Percentiles rank a stretch among this genome's conserved stretches.
These are phyloP conservation scores for Brasenia schreberi DNA, from an alignment of 164 flowering plant species.

Conservation along the genomic window DNA sequence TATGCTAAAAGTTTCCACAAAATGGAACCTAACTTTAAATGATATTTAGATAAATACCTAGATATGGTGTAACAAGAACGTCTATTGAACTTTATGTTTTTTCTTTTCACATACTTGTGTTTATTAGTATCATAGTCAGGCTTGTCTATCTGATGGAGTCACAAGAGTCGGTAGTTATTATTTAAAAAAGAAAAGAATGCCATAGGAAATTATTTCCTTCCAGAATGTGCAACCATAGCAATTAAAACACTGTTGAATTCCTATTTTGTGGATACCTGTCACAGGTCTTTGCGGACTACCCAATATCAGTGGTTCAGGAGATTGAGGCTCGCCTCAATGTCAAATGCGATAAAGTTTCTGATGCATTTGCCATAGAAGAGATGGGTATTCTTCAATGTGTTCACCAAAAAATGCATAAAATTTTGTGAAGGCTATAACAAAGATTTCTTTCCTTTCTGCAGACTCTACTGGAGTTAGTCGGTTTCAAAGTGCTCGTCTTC, in stretches of 20 bases:
- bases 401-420: constrained; percentile 41
- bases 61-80: no score
- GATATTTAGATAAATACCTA: no score
- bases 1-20: no score
- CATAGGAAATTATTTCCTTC: no score
- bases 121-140: no score
- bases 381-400: constrained; percentile 36
- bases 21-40: no score
- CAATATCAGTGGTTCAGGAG: constrained; percentile 51
- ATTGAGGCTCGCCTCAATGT: constrained; percentile 63
- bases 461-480: constrained; percentile 52
- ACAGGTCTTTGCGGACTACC: constrained; percentile 72
- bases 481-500: constrained; percentile 63
- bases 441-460: constrained; percentile 15
- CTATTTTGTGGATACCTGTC: neutral
- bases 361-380: constrained; percentile 63
- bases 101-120: no score
- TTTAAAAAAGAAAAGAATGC: no score
- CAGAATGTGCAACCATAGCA: no score
- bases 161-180: no score
- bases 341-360: constrained; percentile 69
- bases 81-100: no score
- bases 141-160: no score
- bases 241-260: neutral
- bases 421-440: constrained; percentile 9